These are phyloP conservation scores for Imleria badia DNA, from an alignment of 768 basidiomycete species.

Conservation along the genomic window DNA sequence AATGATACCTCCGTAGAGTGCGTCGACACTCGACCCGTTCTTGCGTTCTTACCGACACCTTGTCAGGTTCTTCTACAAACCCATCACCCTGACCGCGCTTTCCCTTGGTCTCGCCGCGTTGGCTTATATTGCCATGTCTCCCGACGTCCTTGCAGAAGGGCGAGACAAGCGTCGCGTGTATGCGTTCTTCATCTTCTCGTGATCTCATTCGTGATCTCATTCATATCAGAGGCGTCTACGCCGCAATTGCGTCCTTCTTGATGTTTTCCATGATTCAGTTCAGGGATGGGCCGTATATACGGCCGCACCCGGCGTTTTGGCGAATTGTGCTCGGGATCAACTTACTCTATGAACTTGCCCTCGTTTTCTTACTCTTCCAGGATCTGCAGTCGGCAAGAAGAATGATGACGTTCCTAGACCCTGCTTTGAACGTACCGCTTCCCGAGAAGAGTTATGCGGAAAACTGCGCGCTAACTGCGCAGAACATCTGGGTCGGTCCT, in stretches of 20 bases:
- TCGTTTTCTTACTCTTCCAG: constrained; percentile 86
- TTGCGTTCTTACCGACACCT: constrained; percentile 4
- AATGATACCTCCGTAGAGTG: constrained; percentile 84
- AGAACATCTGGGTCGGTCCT: constrained; percentile 63
- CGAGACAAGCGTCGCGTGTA: constrained; percentile 79
- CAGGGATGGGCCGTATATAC: constrained; percentile 85
- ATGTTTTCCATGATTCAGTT: constrained; percentile 86
- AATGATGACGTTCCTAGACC: constrained; percentile 81
- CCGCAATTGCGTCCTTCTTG: constrained; percentile 71
- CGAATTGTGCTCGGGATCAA: constrained; percentile 77
- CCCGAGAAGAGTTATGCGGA: constrained; percentile 89
- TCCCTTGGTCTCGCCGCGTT: constrained; percentile 63
- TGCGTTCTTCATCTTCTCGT: constrained; percentile 25
- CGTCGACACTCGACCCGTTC: constrained; percentile 19
- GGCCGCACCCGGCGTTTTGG: constrained; percentile 89
- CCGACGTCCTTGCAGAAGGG: constrained; percentile 84
- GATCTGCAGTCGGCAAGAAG: constrained; percentile 72
- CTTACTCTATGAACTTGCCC: constrained; percentile 75
- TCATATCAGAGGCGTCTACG: constrained; percentile 66
- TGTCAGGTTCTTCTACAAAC: constrained; percentile 83
- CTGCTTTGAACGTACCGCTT: constrained; percentile 64
- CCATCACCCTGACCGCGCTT: constrained; percentile 75
- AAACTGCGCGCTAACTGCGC: constrained; percentile 62
- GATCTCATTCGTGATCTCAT: constrained; percentile 13
- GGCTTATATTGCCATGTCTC: constrained; percentile 80